Evolutionary conservation across 805 yeast species (phyloP).

Genomic region (Ascoidea tarda): DNA sequence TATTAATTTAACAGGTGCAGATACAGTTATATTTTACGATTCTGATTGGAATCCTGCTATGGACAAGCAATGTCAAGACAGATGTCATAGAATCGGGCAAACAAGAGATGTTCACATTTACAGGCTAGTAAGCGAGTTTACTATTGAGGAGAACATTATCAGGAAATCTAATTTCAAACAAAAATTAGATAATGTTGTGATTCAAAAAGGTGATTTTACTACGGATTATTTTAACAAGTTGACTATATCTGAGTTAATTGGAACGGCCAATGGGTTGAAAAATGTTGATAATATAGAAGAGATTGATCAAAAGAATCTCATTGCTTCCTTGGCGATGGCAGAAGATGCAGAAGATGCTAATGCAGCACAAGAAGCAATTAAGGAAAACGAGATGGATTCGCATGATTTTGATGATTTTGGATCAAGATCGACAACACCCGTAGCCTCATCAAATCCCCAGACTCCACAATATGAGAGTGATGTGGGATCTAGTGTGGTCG

Average conservation of each 20-base stretch:
- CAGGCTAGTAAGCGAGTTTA: slow-evolving; percentile 88
- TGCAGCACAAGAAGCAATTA: slow-evolving; percentile 84
- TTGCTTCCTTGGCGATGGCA: slow-evolving; percentile 65
- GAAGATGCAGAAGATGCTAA: slow-evolving; percentile 87
- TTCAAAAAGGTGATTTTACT: slow-evolving; percentile 96
- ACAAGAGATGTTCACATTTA: slow-evolving; percentile 96
- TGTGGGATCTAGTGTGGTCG: slow-evolving; percentile 3
- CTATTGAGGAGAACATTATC: slow-evolving; percentile 90
- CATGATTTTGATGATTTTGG: slow-evolving; percentile 62
- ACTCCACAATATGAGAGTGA: slow-evolving; percentile 12
- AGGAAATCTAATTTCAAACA: slow-evolving; percentile 91
- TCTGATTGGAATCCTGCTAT: slow-evolving; percentile 99
- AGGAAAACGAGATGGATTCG: slow-evolving; percentile 70
- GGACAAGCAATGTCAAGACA: slow-evolving; percentile 98
- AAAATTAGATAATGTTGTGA: slow-evolving; percentile 85
- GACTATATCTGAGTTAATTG: slow-evolving; percentile 75
- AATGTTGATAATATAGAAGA: slow-evolving; percentile 14
- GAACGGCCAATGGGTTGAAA: slow-evolving; percentile 18
- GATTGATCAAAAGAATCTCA: slow-evolving; percentile 14
- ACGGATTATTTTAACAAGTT: slow-evolving; percentile 88
- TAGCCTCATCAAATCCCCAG: slow-evolving; percentile 16
- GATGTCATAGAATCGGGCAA: slow-evolving; percentile 98
- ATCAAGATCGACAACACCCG: slow-evolving; percentile 15
- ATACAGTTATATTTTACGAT: slow-evolving; percentile 94
- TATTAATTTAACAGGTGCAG: slow-evolving; percentile 95